These are phyloP conservation scores for Gossypium lobatum DNA, from an alignment of 441 rosid genomes.

Conservation along the genomic window DNA sequence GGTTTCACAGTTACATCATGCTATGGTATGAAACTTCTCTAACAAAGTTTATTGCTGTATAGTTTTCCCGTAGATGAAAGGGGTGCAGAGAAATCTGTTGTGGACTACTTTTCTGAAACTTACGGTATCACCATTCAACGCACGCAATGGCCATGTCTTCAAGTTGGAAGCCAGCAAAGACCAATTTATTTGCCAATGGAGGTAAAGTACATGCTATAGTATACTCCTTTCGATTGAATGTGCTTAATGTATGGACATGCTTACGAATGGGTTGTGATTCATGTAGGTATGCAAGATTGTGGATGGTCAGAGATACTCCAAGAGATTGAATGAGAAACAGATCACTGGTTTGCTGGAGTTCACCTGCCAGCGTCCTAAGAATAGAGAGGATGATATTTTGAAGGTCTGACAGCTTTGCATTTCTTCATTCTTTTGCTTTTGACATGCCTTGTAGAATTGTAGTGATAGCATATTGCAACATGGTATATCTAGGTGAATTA, in stretches of 20 bases:
- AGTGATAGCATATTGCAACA: neutral
- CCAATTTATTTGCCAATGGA: conserved; percentile 97
- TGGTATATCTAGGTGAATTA: neutral
- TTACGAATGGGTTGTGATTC: conserved; percentile 13
- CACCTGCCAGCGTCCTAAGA: conserved; percentile 82
- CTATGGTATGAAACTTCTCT: neutral
- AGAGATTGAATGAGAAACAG: conserved; percentile 84
- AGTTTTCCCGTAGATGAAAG: conserved; percentile 87
- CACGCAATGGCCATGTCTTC: conserved; percentile 82
- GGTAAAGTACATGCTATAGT: conserved; percentile 23
- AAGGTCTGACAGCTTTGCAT: conserved; percentile 31
- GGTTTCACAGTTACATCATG: neutral
- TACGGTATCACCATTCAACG: conserved; percentile 71
- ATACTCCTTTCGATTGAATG: too few species aligned
- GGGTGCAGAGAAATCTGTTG: conserved; percentile 83
- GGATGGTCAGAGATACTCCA: conserved; percentile 88
- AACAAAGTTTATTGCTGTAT: neutral
- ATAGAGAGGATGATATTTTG: conserved; percentile 69
- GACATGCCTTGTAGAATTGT: neutral
- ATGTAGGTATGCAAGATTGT: conserved; percentile 86
- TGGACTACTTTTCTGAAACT: conserved; percentile 75
- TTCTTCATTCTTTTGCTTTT: neutral
- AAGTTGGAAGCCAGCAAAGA: conserved; percentile 87
- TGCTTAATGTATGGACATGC: neutral
- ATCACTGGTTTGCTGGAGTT: conserved; percentile 79